Evolutionary conservation across 768 basidiomycete species (phyloP), one percentile per base, ranked within the genome.

Genomic region (Naganishia vaughanmartiniae): DNA sequence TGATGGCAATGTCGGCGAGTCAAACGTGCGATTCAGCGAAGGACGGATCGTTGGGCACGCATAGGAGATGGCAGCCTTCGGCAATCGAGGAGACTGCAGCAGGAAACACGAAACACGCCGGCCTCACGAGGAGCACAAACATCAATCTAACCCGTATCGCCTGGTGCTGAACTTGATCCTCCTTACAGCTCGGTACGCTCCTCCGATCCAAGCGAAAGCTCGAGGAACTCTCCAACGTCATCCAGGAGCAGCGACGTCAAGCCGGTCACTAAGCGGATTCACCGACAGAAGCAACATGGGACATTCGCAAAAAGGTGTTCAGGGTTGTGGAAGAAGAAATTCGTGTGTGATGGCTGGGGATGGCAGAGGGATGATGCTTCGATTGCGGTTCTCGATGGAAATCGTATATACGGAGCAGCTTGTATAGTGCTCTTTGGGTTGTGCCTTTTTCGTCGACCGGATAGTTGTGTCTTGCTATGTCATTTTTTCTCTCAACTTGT

Each of bases 141-240:
- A 7, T 14, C 48, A 4, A 6, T n/a, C n/a, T n/a, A 21, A 51
- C 48, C 21, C n/a, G n/a, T 26, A 14, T 51, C 39, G 39, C 3
- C 24, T 24, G 24, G 12, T 26, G n/a, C 48, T 51, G 48, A 26
- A 1, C 56, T 0, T 26, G 45, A 12, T 54, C 15, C 31, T 57
- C 10, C 9, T 17, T 4, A 70, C 78, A 93, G 93, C 89, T 99
- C 79, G 96, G 96, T 45, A 98, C 96, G n/a, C 87, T 98, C 76
- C 85, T 94, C 80, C 92, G 96, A 77, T 95, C 94, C 76, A 99
- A 98, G 85, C 89, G 93, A 85, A 99, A 99, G 87, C 83, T 99
- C 81, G 96, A 99, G 84, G 95, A 99, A 84, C 88, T 99, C 76
- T 85, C 89, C 72, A 87, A 79, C 67, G 88, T 97, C 81, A 95